Base-by-base conservation (phyloP, 2,329 filamentous ascomycete species). In the Drechslerella dactyloides region DNA sequence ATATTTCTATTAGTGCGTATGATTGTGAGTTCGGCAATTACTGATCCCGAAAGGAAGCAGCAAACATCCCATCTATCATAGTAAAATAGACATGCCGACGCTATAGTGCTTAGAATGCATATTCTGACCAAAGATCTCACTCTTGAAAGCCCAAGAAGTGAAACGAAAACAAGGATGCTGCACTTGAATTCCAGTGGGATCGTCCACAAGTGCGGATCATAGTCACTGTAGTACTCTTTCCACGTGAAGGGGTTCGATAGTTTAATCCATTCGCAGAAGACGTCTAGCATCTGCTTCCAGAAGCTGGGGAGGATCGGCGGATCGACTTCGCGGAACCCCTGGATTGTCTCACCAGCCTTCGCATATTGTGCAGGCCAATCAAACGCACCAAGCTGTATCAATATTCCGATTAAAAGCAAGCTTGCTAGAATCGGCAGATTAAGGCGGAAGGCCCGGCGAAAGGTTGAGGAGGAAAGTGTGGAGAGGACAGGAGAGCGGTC, bases 401-500 rank as follows among this genome's bases (percentile, higher is more conserved):
- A n/a, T 6, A 62, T 13, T 2, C 54, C 57, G 50, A 73, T 59
- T 23, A 48, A 52, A 21, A 69, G 15, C 33, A 72, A 33, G 48
- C 72, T 77, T 10, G 77, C 59, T 1, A 75, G 57, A 0, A 75
- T 75, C 4, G 78, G 78, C 6, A 79, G 50, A 55, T 77, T 79
- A 21, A 80, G 77, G 6, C 79, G 76, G 30, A 79, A 75, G 5
- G 76, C 69, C 1, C 78, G 75, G 55, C 78, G 77, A 24, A 77
- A 77, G 8, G 76, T 74, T 4, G 74, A 75, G 1, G 69, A 73
- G 0, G 80, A 80, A 1, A 85, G 66, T 51, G 79, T 81, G 44
- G 84, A 81, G 15, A 80, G 78, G 1, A 85, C 75, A 37, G 80
- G 80, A 2, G 75, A 70, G 55, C 79, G 75, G 1, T 42, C n/a